Percentiles rank a stretch among this genome's conserved stretches.
Conservation (phyloP, 768 basidiomycete genomes). For the Boletus tomentosulus region DNA sequence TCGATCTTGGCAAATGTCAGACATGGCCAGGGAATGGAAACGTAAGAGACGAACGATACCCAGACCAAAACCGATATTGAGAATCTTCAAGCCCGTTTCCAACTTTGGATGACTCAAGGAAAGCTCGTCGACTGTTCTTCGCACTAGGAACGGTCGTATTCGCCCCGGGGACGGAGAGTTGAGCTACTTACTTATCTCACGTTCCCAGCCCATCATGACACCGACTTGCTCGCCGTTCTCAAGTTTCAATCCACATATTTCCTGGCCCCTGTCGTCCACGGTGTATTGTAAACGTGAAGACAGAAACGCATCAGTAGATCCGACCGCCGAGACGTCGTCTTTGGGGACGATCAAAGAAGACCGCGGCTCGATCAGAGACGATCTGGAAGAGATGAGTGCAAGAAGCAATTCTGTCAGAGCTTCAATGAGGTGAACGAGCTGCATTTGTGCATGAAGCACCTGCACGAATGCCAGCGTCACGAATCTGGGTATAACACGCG, state of each 20-base stretch:
- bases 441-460: constrained; percentile 44
- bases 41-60: constrained; percentile 62
- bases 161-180: not conserved
- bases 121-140: constrained; percentile 66
- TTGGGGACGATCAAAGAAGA: constrained; percentile 42
- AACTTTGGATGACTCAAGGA: constrained; percentile 49
- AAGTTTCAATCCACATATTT: constrained; percentile 68
- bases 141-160: constrained; percentile 48
- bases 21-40: constrained; percentile 1
- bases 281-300: constrained; percentile 64
- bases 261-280: constrained; percentile 69
- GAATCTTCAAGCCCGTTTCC: constrained; percentile 50
- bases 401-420: constrained; percentile 62
- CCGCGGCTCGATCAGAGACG: constrained; percentile 21
- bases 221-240: constrained; percentile 75
- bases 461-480: constrained; percentile 90
- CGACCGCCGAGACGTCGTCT: constrained; percentile 53
- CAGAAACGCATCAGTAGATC: constrained; percentile 68
- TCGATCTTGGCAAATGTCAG: constrained; percentile 60
- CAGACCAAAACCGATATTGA: constrained; percentile 93
- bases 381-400: constrained; percentile 50
- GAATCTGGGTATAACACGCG: constrained; percentile 68
- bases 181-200: constrained; percentile 57
- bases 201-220: constrained; percentile 99
- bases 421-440: constrained; percentile 6